Percentiles rank a stretch among this genome's conserved stretches.
phyloP scores from a whole-genome alignment of 106 monocot genomes.

The Apostasia ramifera region DNA sequence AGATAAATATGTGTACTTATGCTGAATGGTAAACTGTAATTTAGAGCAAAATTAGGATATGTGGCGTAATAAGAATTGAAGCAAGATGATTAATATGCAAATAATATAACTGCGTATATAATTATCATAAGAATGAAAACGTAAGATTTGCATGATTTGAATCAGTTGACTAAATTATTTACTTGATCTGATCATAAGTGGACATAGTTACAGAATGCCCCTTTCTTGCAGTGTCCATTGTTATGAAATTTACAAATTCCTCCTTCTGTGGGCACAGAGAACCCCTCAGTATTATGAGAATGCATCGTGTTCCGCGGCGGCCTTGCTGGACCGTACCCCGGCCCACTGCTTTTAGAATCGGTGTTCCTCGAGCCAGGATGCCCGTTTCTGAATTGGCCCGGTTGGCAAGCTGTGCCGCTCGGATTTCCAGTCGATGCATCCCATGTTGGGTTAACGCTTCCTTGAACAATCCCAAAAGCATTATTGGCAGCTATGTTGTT shows the following conservation, averaged over 20 bases:
- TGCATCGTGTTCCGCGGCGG: conserved; percentile 15
- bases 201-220: not conserved
- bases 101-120: no score
- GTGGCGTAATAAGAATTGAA: no score
- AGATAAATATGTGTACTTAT: no score
- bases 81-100: no score
- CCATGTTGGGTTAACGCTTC: conserved; percentile 17
- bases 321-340: conserved; percentile 21
- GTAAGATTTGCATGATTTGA: not conserved
- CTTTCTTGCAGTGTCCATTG: conserved; percentile 5
- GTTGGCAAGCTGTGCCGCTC: conserved; percentile 10
- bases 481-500: conserved; percentile 16
- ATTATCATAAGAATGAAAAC: no score
- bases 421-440: conserved; percentile 20
- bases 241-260: not conserved
- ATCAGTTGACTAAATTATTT: not conserved
- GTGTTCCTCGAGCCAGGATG: conserved; percentile 17
- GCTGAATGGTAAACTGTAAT: no score
- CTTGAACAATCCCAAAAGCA: conserved; percentile 17
- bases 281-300: conserved; percentile 14
- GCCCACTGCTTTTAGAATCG: conserved; percentile 4
- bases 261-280: conserved; percentile 6
- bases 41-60: no score
- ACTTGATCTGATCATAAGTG: not conserved
- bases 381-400: conserved; percentile 17